Base-by-base conservation (phyloP, 108 stramenopile genomes). In the Cyclostephanos tholiformis region DNA sequence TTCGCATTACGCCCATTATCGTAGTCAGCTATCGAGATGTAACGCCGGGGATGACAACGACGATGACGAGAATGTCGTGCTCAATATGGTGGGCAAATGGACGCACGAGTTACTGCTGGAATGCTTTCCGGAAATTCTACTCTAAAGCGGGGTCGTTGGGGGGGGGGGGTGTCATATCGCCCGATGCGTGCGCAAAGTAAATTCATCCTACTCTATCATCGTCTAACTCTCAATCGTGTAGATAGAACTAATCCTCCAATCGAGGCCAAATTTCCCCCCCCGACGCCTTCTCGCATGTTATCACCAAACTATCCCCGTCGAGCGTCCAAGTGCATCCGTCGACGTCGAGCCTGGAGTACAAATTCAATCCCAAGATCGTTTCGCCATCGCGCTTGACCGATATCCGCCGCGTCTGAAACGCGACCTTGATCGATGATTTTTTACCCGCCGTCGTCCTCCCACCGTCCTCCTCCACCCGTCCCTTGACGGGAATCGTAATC, bases 241-340 rank as follows among this genome's bases (percentile, higher is more conserved):
- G 49, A 2, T 20, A 19, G 32, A 16, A 17, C 59, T 27, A 35
- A 7, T 30, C 53, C 52, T 75, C 79, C 46, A 83, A 61, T 39
- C 82, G 65, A 23, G 82, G 82, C 82, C 82, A 83, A 11, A 72
- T 75, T 48, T 64, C 73, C 17, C 72, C 76, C 17, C 55, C 51
- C 20, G 65, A 57, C 27, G 59, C 63, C 41, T 83, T 83, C 58
- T 83, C 82, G 52, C 82, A 74, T 35, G 82, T 79, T 11, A 83
- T 48, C 13, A 83, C 60, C 44, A 83, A 57, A 32, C 64, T 69
- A 19, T 63, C 57, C 16, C 65, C 72, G 43, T 90, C 89, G n/a
- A 93, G 62, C 12, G 92, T 93, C 92, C 92, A 93, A 23, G 92
- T 93, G 39, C 89, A 88, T 16, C 88, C 89, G 69, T 93, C 89